These are phyloP conservation scores for Russula earlei DNA, from an alignment of 768 basidiomycete genomes.

Conservation along the genomic window DNA sequence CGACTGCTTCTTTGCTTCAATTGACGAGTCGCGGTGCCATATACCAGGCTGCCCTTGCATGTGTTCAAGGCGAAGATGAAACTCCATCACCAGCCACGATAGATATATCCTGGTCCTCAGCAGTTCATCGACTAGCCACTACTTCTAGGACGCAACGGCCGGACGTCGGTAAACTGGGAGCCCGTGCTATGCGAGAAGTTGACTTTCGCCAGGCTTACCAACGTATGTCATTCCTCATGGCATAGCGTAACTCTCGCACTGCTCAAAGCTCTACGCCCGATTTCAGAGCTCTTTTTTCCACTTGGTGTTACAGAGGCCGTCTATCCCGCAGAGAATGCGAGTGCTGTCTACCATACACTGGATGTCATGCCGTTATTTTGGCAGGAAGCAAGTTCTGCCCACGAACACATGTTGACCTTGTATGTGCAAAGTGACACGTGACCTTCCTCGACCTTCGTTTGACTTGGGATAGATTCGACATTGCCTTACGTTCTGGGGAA, in stretches of 20 bases:
- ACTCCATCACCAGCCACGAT: background rate
- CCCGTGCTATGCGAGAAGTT: slow-evolving; percentile 35
- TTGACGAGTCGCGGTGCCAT: slow-evolving; percentile 13
- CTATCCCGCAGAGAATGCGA: slow-evolving; percentile 24
- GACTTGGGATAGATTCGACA: slow-evolving; percentile 47
- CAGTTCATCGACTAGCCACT: slow-evolving; percentile 1
- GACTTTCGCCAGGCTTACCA: slow-evolving; percentile 48
- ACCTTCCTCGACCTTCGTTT: background rate
- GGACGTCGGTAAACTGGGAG: slow-evolving; percentile 33
- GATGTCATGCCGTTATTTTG: slow-evolving; percentile 48
- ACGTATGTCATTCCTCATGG: slow-evolving; percentile 31
- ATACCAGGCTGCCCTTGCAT: slow-evolving; percentile 3
- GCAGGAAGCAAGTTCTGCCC: slow-evolving; percentile 39
- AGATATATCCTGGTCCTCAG: slow-evolving; percentile 4
- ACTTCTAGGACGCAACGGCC: background rate
- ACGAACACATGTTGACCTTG: slow-evolving; percentile 55
- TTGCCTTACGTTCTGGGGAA: slow-evolving; percentile 45
- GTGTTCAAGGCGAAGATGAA: background rate
- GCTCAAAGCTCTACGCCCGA: background rate
- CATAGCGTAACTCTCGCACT: background rate
- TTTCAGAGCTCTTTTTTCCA: slow-evolving; percentile 21
- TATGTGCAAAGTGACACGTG: slow-evolving; percentile 25
- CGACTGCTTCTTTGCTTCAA: slow-evolving; percentile 8
- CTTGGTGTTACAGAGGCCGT: slow-evolving; percentile 5
- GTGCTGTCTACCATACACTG: slow-evolving; percentile 39